phyloP scores from a whole-genome alignment of 441 rosid species.

The Croton setiger region DNA sequence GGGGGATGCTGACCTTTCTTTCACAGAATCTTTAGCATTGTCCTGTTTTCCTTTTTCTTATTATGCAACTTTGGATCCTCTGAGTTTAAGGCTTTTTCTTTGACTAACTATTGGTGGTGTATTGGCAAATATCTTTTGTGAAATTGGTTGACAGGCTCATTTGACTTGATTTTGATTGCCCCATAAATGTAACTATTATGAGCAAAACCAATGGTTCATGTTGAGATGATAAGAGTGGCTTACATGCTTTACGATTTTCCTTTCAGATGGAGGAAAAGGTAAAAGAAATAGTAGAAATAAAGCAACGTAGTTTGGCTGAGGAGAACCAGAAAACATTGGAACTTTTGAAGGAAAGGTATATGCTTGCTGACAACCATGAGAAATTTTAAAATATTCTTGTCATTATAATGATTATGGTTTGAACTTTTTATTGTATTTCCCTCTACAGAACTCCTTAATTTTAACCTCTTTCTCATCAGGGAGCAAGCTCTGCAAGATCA shows the following conservation, averaged over 20 bases:
- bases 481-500: slow-evolving; percentile 97
- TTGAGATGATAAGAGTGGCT: slow-evolving; percentile 15
- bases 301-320: slow-evolving; percentile 95
- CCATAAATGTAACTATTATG: not conserved
- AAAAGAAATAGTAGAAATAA: slow-evolving; percentile 97
- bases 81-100: slow-evolving; percentile 1
- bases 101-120: not conserved
- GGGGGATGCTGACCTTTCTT: not conserved
- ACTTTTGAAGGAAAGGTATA: slow-evolving; percentile 83
- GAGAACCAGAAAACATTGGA: slow-evolving; percentile 98
- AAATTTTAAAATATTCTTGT: not conserved
- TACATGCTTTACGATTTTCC: slow-evolving; percentile 5
- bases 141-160: not conserved
- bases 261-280: slow-evolving; percentile 99
- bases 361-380: not conserved
- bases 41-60: not conserved
- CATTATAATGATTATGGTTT: not conserved
- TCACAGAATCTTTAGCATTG: not conserved
- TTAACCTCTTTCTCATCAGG: slow-evolving; percentile 34
- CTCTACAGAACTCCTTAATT: not conserved
- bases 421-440: not conserved
- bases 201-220: not conserved
- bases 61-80: not conserved
- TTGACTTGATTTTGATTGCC: not conserved
- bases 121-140: not conserved